Conservation (phyloP, 2,329 filamentous ascomycete species). For the Talaromyces rugulosus region DNA sequence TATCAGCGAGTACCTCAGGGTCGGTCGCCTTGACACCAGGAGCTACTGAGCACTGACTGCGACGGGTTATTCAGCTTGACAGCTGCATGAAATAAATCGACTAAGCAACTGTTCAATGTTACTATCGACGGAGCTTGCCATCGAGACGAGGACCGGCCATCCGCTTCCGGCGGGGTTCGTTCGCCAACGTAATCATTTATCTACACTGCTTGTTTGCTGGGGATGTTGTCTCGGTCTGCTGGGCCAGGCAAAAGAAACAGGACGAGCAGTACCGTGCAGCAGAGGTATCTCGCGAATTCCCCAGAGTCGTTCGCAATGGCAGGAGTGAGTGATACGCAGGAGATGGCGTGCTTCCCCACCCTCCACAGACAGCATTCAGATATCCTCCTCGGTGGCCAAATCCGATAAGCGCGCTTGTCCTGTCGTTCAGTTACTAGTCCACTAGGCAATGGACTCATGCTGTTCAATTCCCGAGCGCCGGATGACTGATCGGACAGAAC, state of each 20-base stretch:
- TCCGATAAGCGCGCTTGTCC: neutral
- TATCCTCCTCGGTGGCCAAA: neutral
- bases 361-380: neutral
- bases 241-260: neutral
- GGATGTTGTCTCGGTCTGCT: neutral
- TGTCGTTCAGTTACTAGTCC: neutral
- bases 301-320: neutral
- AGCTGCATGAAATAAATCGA: neutral
- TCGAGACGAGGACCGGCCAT: neutral
- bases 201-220: neutral
- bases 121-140: constrained; percentile 3
- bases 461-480: neutral
- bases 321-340: neutral
- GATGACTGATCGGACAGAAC: neutral
- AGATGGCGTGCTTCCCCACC: neutral
- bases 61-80: no score
- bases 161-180: constrained; percentile 7
- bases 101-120: neutral
- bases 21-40: neutral
- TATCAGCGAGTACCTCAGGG: neutral
- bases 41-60: no score
- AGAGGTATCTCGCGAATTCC: neutral
- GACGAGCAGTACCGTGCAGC: neutral
- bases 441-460: neutral
- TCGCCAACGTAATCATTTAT: neutral